These are phyloP conservation scores for Hansenula anomala DNA, from an alignment of 1,139 yeast genomes.

Conservation along the genomic window DNA sequence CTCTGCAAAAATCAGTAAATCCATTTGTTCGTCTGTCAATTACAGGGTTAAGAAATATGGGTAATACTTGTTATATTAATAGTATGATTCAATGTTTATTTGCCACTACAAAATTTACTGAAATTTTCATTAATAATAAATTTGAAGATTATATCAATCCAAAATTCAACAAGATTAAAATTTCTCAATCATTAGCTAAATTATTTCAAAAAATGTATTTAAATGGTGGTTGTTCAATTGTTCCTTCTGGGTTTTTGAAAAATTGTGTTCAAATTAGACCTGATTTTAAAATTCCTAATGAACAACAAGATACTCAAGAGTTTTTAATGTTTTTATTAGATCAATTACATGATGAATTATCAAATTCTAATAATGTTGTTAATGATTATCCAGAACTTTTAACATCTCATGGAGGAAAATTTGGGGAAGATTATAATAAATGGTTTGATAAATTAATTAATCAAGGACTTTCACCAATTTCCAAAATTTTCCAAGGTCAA, in stretches of 20 bases:
- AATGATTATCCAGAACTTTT: conserved; percentile 32
- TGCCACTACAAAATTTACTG: conserved; percentile 42
- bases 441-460: conserved; percentile 53
- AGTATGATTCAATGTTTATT: conserved; percentile 63
- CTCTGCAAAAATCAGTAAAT: conserved; percentile 36
- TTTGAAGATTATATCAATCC: conserved; percentile 37
- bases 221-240: conserved; percentile 58
- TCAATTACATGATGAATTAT: conserved; percentile 63
- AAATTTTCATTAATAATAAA: conserved; percentile 36
- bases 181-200: conserved; percentile 44
- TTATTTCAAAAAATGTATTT: conserved; percentile 41
- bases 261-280: conserved; percentile 53
- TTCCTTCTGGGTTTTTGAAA: conserved; percentile 60
- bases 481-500: conserved; percentile 62
- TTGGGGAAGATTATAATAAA: conserved; percentile 46
- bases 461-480: conserved; percentile 60
- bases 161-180: conserved; percentile 27
- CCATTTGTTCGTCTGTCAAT: conserved; percentile 37
- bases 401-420: conserved; percentile 28
- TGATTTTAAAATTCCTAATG: conserved; percentile 60
- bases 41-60: conserved; percentile 65
- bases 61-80: conserved; percentile 71
- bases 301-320: conserved; percentile 80
- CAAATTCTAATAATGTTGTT: conserved; percentile 33
- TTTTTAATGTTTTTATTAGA: conserved; percentile 63